Conservation (phyloP, 306 rosid species). For the Fragaria iinumae region DNA sequence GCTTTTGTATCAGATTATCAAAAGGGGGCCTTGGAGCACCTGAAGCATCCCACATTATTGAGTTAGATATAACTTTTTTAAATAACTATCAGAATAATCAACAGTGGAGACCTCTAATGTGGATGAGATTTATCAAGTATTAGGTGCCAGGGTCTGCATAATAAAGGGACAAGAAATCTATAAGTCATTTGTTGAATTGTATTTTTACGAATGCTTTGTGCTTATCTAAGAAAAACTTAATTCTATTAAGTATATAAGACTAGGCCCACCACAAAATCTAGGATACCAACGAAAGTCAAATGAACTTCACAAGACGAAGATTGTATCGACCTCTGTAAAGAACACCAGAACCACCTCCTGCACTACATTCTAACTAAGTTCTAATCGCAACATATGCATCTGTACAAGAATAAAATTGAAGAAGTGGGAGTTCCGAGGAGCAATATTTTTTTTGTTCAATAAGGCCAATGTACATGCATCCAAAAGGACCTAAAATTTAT, state of each 20-base stretch:
- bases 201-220: neutral
- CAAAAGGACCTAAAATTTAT: neutral
- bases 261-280: neutral
- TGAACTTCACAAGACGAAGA: neutral
- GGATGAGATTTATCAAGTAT: constrained; percentile 9
- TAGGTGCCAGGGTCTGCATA: neutral
- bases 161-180: neutral
- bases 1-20: constrained; percentile 69
- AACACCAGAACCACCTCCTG: neutral
- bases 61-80: constrained; percentile 15
- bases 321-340: neutral
- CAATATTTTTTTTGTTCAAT: neutral
- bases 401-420: neutral
- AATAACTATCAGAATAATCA: neutral
- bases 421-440: constrained; percentile 1
- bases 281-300: neutral
- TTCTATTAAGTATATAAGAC: neutral
- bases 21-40: constrained; percentile 97
- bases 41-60: constrained; percentile 31
- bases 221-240: neutral
- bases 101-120: neutral
- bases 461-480: neutral
- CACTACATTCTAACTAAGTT: neutral
- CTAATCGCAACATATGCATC: neutral
- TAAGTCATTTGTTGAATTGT: constrained; percentile 1